Evolutionary conservation across 1,284 basidiomycete species (phyloP), one percentile per base, ranked within the genome.

Genomic region (Polyporus tsugae): DNA sequence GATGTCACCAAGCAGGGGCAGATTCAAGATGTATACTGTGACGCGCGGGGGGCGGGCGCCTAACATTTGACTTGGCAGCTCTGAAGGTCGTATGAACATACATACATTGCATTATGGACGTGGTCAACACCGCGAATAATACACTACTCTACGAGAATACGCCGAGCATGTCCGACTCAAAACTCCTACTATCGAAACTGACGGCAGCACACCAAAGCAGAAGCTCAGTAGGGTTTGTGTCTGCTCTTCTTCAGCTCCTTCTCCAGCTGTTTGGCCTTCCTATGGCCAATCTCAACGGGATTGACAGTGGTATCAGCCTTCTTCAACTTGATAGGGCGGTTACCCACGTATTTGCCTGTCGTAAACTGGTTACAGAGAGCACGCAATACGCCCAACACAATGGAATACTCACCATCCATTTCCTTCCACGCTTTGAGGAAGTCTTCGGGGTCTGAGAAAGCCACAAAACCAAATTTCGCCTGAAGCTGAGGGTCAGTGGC

Each of bases 361-460:
- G 7, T 73, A 52, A 55, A 35, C 62, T 63, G 38, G 13, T 41
- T 42, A 7, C 5, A 6, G 6, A 17, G n/a, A 3, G 22, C 19
- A n/a, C 22, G 1, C 5, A 35, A 49, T 70, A 63, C 29, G 67
- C 49, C 25, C 4, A 29, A n/a, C 19, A 29, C 5, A 59, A 17
- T 9, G 6, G 1, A 39, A 36, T 17, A 78, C 92, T 65, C 75
- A 93, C 97, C 97, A 80, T 99, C 95, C 96, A 99, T 99, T 80
- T 99, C 96, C 79, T 99, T 99, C 98, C 98, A 99, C 7, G 98
- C 98, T 75, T 90, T 96, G 68, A 99, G 80, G 79, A 99, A 99
- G 80, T 99, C 98, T 82, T 99, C 97, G 0, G 98, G 98, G 77
- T 99, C 98, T 66, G 95, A 95, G 80, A 99, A 99, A 0, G 96